Base-by-base conservation (phyloP, 768 basidiomycete genomes). In the Rhizopogon roseolus region DNA sequence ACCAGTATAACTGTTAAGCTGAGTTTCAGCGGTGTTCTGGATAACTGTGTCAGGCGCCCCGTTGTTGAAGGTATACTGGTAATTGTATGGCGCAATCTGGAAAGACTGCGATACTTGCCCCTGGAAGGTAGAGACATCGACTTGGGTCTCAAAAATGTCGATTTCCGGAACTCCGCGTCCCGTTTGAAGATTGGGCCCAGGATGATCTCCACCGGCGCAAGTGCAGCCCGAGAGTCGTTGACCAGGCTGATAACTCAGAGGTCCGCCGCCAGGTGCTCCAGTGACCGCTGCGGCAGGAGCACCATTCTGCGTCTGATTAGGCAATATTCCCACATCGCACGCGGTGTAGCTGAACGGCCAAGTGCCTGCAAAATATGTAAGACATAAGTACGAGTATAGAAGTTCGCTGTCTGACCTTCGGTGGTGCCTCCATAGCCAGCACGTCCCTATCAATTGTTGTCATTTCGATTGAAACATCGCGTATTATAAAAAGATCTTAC, bases 371-470 rank as follows among this genome's bases (percentile, higher is more conserved):
- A 54, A 56, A 41, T 46, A 27, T 19, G 34, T 25, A 29, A 49
- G 22, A 55, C 32, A 38, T 54, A 6, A 58, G 39, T 43, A 0
- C 5, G 16, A 48, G 32, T 22, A 59, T 56, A 40, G 19, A 39
- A 17, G 25, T 46, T 14, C 37, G 19, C 22, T 41, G 28, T 14
- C 41, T 29, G 29, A 58, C 84, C 96, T 59, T 98, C 89, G 0
- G 90, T 94, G 0, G 90, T 86, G 16, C 88, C 89, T 39, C 95
- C 95, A 69, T 87, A 94, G 1, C 93, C 95, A 25, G 93, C 86
- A 53, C 94, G 76, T 60, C 77, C 93, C 77, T 93, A 61, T 57
- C 68, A 66, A 25, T 69, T 71, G 14, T 37, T 16, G 52, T 62
- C 55, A 64, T 57, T 59, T 43, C n/a, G n/a, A 25, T 45, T 32